These are phyloP conservation scores for Choiromyces venosus DNA, from an alignment of 495 filamentous ascomycete genomes.

Conservation along the genomic window DNA sequence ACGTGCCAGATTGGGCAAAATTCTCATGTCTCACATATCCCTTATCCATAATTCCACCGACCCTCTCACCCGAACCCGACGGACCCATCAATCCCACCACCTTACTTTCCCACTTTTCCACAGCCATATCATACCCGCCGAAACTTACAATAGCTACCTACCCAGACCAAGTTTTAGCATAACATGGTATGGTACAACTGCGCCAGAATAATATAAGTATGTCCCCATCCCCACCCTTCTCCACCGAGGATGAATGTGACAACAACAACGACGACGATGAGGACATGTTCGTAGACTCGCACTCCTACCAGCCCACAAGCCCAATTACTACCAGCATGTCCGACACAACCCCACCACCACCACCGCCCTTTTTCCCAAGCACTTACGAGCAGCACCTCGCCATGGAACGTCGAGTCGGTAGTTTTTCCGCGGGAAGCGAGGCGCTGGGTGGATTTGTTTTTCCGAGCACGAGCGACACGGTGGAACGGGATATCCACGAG, in stretches of 20 bases:
- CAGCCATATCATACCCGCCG: not conserved
- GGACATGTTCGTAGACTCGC: not conserved
- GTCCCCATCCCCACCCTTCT: not conserved
- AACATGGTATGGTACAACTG: not conserved
- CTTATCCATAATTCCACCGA: not conserved
- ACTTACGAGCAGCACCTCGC: not conserved
- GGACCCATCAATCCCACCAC: not conserved
- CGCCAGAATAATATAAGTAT: not conserved
- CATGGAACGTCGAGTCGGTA: not conserved
- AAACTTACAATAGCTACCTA: not conserved
- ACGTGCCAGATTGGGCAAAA: not conserved
- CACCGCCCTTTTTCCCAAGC: not conserved
- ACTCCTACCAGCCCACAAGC: not conserved
- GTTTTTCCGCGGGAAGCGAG: not conserved
- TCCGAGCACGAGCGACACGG: not conserved
- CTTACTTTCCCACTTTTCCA: not conserved
- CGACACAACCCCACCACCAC: not conserved
- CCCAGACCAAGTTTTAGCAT: not conserved
- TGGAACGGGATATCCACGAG: not conserved
- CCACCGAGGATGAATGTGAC: not conserved
- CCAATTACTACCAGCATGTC: not conserved
- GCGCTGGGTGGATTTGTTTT: not conserved
- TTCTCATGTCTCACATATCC: not conserved
- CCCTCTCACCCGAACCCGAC: slow-evolving; percentile 1
- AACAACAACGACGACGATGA: not conserved